Percentiles rank a stretch among this genome's conserved stretches.
These are phyloP conservation scores for Coemansia sp. DNA, from an alignment of 371 early-diverging fungal species.

Conservation along the genomic window DNA sequence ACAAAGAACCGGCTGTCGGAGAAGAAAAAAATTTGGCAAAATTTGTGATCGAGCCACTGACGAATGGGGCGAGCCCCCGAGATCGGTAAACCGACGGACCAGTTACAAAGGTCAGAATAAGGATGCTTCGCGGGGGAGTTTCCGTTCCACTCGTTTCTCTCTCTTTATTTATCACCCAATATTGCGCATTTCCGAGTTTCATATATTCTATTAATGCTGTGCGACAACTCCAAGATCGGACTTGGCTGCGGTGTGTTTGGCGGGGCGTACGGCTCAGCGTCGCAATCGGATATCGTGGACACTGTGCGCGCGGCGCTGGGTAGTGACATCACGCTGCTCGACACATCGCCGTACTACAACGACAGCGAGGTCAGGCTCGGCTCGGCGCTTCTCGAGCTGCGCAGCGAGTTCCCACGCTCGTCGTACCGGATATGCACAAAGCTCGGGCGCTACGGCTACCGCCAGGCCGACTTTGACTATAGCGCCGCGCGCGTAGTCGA, in stretches of 20 bases:
- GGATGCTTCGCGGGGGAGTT: no score
- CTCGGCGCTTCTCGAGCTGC: slow-evolving; percentile 58
- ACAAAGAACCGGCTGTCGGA: no score
- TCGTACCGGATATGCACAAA: slow-evolving; percentile 73
- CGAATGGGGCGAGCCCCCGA: no score
- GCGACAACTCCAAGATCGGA: slow-evolving; percentile 15
- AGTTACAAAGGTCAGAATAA: no score
- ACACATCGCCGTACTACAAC: slow-evolving; percentile 80
- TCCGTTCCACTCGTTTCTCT: background rate
- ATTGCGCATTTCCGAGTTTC: background rate
- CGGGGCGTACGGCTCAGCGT: slow-evolving; percentile 34
- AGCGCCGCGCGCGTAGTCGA: slow-evolving; percentile 56
- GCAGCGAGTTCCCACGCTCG: slow-evolving; percentile 60
- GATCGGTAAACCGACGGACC: no score
- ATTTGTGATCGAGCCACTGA: no score
- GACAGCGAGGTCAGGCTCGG: slow-evolving; percentile 72
- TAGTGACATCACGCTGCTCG: slow-evolving; percentile 68
- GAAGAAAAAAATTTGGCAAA: background rate
- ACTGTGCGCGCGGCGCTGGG: slow-evolving; percentile 29
- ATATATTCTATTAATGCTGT: slow-evolving; percentile 1
- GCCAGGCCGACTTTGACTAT: slow-evolving; percentile 68
- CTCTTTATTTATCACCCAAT: background rate
- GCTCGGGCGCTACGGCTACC: slow-evolving; percentile 73
- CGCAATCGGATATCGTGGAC: background rate
- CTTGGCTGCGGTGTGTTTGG: slow-evolving; percentile 45